These are phyloP conservation scores for Cladobotryum mycophilum DNA, from an alignment of 2,329 filamentous ascomycete species.

Conservation along the genomic window DNA sequence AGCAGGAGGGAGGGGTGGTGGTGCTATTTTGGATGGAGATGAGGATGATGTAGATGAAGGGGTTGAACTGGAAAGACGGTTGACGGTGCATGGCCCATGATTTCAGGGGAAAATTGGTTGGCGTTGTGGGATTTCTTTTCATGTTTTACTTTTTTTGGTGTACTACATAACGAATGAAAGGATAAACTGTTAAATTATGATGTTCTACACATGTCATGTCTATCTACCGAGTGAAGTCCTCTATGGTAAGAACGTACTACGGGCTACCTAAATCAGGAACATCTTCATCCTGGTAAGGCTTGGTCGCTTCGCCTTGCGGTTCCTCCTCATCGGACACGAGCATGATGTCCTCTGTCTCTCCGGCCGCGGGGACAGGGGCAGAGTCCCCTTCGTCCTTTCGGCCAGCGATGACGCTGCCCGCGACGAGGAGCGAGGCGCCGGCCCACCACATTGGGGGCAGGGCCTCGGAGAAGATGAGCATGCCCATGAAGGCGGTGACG, in stretches of 20 bases:
- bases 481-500: constrained; percentile 66
- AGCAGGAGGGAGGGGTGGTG: too few relatives aligned
- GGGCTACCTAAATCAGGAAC: constrained; percentile 27
- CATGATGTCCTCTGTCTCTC: constrained; percentile 23
- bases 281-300: constrained; percentile 28
- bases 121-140: constrained; percentile 3
- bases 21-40: constrained; percentile 36
- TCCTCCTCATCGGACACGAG: constrained; percentile 22
- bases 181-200: too few relatives aligned
- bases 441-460: constrained; percentile 72
- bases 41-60: constrained; percentile 36
- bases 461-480: constrained; percentile 63
- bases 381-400: constrained; percentile 52
- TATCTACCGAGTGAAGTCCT: too few relatives aligned
- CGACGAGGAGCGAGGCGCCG: constrained; percentile 65
- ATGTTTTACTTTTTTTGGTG: not conserved
- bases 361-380: constrained; percentile 12
- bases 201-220: too few relatives aligned
- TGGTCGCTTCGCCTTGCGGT: constrained; percentile 15
- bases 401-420: constrained; percentile 73
- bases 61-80: constrained; percentile 37
- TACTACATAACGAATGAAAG: too few relatives aligned
- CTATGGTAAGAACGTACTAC: not conserved
- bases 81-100: not conserved
- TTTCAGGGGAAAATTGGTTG: not conserved